Conservation (phyloP, 2,329 filamentous ascomycete genomes). For the Chaetomium olivaceum region DNA sequence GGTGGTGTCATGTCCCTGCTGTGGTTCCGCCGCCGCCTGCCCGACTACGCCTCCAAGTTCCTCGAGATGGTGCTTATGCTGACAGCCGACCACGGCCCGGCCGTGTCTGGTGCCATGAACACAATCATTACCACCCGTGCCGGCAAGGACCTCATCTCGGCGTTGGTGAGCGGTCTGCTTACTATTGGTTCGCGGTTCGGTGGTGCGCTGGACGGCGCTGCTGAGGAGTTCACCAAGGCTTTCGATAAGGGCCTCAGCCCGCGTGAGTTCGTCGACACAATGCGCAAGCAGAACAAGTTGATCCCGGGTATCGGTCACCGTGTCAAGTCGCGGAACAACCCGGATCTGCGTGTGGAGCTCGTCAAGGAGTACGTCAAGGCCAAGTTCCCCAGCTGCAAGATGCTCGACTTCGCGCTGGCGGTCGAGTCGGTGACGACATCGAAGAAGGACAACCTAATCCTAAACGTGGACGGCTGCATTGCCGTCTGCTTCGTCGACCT, state of each 20-base stretch:
- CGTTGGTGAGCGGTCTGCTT: conserved; percentile 92
- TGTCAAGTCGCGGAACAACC: conserved; percentile 99
- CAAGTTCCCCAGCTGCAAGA: conserved; percentile 97
- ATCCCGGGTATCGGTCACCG: conserved; percentile 99
- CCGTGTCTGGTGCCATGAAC: conserved; percentile 99
- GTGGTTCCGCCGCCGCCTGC: conserved; percentile 98
- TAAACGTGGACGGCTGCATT: conserved; percentile 98
- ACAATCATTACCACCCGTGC: conserved; percentile 99
- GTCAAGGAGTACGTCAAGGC: conserved; percentile 98
- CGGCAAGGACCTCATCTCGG: conserved; percentile 96
- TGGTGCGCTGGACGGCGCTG: conserved; percentile 95
- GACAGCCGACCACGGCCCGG: conserved; percentile 97
- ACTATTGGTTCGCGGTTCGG: conserved; percentile 98
- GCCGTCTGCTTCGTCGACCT: conserved; percentile 99
- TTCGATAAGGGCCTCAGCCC: conserved; percentile 98
- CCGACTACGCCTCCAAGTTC: conserved; percentile 96
- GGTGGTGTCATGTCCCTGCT: conserved; percentile 99
- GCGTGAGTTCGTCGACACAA: conserved; percentile 97
- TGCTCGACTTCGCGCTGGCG: conserved; percentile 97
- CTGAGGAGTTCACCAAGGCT: conserved; percentile 97
- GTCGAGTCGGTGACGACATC: conserved; percentile 98
- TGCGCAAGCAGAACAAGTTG: conserved; percentile 99
- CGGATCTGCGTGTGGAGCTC: conserved; percentile 97
- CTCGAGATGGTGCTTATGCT: conserved; percentile 99
- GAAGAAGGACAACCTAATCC: conserved; percentile 99